These are phyloP conservation scores for Agaricus bisporus DNA, from an alignment of 768 basidiomycete genomes.

Conservation along the genomic window DNA sequence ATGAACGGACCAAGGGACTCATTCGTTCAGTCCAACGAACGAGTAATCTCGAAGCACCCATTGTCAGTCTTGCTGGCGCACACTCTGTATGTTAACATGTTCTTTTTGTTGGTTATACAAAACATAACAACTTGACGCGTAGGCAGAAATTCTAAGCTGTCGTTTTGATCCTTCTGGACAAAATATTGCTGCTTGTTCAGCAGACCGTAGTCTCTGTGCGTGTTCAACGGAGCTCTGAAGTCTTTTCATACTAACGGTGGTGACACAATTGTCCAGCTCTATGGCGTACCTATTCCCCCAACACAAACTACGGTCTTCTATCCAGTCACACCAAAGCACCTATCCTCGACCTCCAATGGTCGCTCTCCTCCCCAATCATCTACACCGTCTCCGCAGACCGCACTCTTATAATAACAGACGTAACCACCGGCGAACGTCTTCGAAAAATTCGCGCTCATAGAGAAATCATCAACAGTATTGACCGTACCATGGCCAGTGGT, in stretches of 20 bases:
- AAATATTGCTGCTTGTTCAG: constrained; percentile 87
- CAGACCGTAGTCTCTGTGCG: constrained; percentile 87
- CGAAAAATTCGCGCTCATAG: constrained; percentile 83
- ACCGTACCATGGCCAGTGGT: constrained; percentile 80
- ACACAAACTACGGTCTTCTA: constrained; percentile 87
- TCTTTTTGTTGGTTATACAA: background rate
- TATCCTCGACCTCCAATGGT: constrained; percentile 91
- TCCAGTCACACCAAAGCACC: constrained; percentile 83
- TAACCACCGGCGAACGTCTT: constrained; percentile 77
- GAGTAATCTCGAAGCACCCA: constrained; percentile 90
- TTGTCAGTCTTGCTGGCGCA: constrained; percentile 83
- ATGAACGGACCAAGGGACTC: constrained; percentile 72
- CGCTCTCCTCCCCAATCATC: constrained; percentile 61
- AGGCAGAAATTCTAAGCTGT: constrained; percentile 77
- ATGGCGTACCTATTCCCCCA: constrained; percentile 89
- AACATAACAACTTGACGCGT: background rate
- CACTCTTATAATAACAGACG: constrained; percentile 67
- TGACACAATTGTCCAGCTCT: constrained; percentile 42
- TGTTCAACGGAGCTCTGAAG: constrained; percentile 13
- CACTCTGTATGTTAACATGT: constrained; percentile 57
- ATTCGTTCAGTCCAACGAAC: constrained; percentile 86
- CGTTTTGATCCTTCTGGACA: constrained; percentile 93
- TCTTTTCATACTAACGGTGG: background rate
- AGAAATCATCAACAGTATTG: constrained; percentile 86
- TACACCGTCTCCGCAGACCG: constrained; percentile 92